Evolutionary conservation across 176 grass and related monocot species (phyloP), one percentile per base, ranked within the genome.

Genomic region (Oryza punctata): DNA sequence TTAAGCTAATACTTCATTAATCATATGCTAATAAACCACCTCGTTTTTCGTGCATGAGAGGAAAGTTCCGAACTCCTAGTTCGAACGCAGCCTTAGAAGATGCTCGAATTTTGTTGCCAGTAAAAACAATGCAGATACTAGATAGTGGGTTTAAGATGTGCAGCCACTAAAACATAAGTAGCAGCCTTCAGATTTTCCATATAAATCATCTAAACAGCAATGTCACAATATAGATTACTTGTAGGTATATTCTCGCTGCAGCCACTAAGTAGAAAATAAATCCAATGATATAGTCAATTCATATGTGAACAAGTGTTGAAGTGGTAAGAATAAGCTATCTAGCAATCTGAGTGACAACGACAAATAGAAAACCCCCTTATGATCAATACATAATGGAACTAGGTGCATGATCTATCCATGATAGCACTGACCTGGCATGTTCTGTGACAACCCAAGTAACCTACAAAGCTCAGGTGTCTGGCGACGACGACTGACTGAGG

Each of bases 381-480:
- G 65, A 35, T 32, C 9, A 6, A 52, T 12, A 25, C 33, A 21
- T 46, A 43, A 30, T 15, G 44, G 54, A 59, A 21, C 12, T 27
- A 77, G 73, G 18, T 69, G 73, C 10, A 79, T 73, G 10, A 32
- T 75, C 70, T 63, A 50, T 69, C 16, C 40, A 76, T 79, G 28
- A 61, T 35, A 80, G 63, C 29, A 83, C 85, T 50, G 25, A 94
- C 94, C 94, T 90, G 82, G 94, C 94, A 97, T 97, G 73, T 94
- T 97, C 41, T 84, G 85, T n/a, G 94, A 92, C 52, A 97, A 81
- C 7, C 94, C 89, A 90, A 97, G 94, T 18, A 90, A 84, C 30
- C 89, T 82, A 81, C 94, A 97, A 78, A 97, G 87, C 63, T 97
- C 94, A 45, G 89, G 86, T 30, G 91, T 88, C 79, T 97, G 91